These are phyloP conservation scores for Metschnikowia picachoensis DNA, from an alignment of 805 yeast species.

Conservation along the genomic window DNA sequence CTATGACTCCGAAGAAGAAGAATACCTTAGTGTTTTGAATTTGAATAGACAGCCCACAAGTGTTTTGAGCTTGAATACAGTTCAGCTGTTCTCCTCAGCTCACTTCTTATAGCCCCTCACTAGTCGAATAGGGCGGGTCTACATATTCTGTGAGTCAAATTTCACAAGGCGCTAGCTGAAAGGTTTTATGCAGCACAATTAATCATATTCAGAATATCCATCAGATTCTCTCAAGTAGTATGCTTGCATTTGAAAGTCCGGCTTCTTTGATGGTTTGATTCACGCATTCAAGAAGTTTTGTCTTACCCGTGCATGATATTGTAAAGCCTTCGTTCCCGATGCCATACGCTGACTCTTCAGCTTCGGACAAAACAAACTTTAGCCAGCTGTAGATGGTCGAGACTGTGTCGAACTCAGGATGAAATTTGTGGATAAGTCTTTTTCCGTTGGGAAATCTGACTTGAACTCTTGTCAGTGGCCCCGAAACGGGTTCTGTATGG, in stretches of 20 bases:
- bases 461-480: conserved; percentile 72
- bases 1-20: conserved; percentile 5
- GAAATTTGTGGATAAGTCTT: conserved; percentile 69
- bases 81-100: no score
- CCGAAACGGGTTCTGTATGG: conserved; percentile 61
- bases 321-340: conserved; percentile 34
- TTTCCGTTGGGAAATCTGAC: conserved; percentile 87
- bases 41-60: conserved; percentile 6
- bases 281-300: conserved; percentile 53
- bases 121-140: no score
- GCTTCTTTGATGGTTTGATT: conserved; percentile 64
- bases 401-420: conserved; percentile 51
- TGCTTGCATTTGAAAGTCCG: conserved; percentile 77
- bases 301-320: conserved; percentile 32
- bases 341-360: conserved; percentile 46
- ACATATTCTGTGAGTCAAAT: no score
- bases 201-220: no score
- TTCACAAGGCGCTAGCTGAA: no score
- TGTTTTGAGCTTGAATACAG: not conserved
- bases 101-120: no score
- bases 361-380: conserved; percentile 51
- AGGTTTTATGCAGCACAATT: not conserved
- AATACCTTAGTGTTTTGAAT: conserved; percentile 9
- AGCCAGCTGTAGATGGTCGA: conserved; percentile 58
- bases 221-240: conserved; percentile 52